Evolutionary conservation across 495 filamentous ascomycete genomes (phyloP).

Genomic region (Cairneyella variabilis): DNA sequence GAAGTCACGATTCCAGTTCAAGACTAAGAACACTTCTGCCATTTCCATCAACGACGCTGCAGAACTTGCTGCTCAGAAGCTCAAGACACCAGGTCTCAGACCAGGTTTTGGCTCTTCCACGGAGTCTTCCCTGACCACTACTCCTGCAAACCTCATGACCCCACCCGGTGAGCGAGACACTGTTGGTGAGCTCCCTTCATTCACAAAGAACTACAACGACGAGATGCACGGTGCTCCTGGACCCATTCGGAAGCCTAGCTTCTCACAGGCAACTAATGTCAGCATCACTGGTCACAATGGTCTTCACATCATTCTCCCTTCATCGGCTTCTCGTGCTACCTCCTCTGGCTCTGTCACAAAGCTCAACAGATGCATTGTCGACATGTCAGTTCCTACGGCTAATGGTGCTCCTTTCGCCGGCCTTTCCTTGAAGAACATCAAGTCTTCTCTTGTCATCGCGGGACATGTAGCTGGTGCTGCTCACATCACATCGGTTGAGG

Average conservation of each 20-base stretch:
- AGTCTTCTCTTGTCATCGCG: constrained; percentile 65
- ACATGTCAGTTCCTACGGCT: constrained; percentile 66
- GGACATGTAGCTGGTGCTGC: constrained; percentile 74
- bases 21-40: constrained; percentile 55
- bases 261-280: constrained; percentile 56
- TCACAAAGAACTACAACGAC: constrained; percentile 46
- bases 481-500: constrained; percentile 72
- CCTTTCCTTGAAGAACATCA: constrained; percentile 67
- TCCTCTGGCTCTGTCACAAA: constrained; percentile 70
- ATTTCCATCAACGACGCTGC: constrained; percentile 55
- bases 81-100: constrained; percentile 33
- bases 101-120: constrained; percentile 33
- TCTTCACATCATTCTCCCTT: constrained; percentile 69
- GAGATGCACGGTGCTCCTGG: constrained; percentile 32
- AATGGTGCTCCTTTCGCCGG: constrained; percentile 66
- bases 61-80: constrained; percentile 43
- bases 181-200: constrained; percentile 25
- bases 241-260: constrained; percentile 52
- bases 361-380: constrained; percentile 69
- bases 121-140: constrained; percentile 47
- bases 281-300: constrained; percentile 57
- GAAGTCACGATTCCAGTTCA: constrained; percentile 70
- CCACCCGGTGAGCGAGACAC: constrained; percentile 40
- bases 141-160: constrained; percentile 48
- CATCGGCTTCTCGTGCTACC: constrained; percentile 59